phyloP scores from a whole-genome alignment of 768 basidiomycete genomes.

The Cubamyces lactineus region DNA sequence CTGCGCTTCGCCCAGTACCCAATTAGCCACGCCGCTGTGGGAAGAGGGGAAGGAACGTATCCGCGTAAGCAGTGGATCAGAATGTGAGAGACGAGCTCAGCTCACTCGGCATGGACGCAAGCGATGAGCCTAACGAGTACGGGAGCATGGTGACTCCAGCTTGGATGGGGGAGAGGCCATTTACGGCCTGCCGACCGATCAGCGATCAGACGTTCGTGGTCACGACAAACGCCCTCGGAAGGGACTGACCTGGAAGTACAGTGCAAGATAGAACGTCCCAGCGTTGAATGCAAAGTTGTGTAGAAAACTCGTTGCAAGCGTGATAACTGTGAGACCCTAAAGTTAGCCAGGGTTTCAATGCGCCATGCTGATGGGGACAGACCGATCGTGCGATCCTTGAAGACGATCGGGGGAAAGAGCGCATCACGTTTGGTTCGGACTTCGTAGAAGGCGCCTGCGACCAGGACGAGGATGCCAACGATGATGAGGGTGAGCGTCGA shows the following conservation, averaged over 20 bases:
- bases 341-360: conserved; percentile 17
- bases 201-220: conserved; percentile 19
- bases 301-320: conserved; percentile 72
- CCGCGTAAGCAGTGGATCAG: conserved; percentile 12
- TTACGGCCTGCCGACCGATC: conserved; percentile 55
- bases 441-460: conserved; percentile 70
- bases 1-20: conserved; percentile 62
- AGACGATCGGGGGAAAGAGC: conserved; percentile 68
- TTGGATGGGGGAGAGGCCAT: conserved; percentile 68
- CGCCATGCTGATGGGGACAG: conserved; percentile 27
- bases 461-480: conserved; percentile 55
- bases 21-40: conserved; percentile 74
- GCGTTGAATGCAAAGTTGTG: conserved; percentile 85
- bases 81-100: conserved; percentile 12
- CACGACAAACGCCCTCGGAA: conserved; percentile 2
- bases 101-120: conserved; percentile 73
- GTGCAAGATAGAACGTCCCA: conserved; percentile 83
- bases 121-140: conserved; percentile 82
- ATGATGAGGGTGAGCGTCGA: conserved; percentile 64
- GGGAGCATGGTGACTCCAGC: conserved; percentile 79
- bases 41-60: background rate
- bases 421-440: conserved; percentile 65
- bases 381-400: conserved; percentile 65
- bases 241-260: conserved; percentile 74
- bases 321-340: conserved; percentile 49